Evolutionary conservation across 371 early-diverging fungal genomes (phyloP), one percentile per base, ranked within the genome.

Genomic region (Haplosporangium sp.): DNA sequence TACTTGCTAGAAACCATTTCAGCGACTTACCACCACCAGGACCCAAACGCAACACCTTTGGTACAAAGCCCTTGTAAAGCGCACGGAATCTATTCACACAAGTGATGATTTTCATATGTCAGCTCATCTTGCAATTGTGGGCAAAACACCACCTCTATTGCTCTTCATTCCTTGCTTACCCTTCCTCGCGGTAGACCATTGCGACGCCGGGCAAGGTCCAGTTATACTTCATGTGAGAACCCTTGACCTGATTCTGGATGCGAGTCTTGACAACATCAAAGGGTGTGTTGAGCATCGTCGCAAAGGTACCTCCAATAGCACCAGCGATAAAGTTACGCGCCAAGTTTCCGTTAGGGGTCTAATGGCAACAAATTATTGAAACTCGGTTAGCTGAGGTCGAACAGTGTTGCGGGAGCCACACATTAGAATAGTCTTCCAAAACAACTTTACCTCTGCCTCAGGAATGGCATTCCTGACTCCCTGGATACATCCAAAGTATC

Each of bases 211-310:
- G 95, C 68, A 95, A 23, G 38, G 96, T 89, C 93, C 97, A 97
- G 86, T 92, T 93, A 83, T 97, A 98, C 81, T 91, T 94, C 47
- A 82, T 80, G 9, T 85, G 82, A 12, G 86, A 86, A 38, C 81
- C 84, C 47, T 88, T 87, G 37, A 87, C 81, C 74, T 96, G 90
- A 80, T 92, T 93, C 84, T 99, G 99, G 55, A 99, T 91, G 66
- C 99, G 89, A 1, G 98, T 95, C 89, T 99, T 99, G 65, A 96
- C 96, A 38, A 99, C 99, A 85, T 99, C 99, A 59, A 96, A 92
- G 10, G 99, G 98, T 29, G 97, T 98, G 84, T 99, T 99, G 60
- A 96, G 74, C 50, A 94, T 87, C 13, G 99, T 99, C 46, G 96
- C 99, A 62, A 96, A 86, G 20, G 96, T 96, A 57, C 99, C 99